Evolutionary conservation across 208 protist genomes (phyloP), one percentile per base, ranked within the genome.

Genomic region (Acanthamoeba quina): DNA sequence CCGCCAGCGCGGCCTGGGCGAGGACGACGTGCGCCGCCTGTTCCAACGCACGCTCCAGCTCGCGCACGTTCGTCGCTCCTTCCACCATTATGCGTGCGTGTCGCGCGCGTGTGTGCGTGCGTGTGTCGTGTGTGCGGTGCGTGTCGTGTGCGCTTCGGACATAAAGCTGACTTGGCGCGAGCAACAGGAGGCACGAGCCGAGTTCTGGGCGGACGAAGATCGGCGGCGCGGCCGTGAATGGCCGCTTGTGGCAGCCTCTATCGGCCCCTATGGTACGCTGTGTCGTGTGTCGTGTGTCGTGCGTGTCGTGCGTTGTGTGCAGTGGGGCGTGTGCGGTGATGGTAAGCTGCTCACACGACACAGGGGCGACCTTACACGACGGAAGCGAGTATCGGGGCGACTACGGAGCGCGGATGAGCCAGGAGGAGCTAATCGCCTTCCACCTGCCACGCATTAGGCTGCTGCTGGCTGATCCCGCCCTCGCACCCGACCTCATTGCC

Each of bases 231-330:
- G 37, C 19, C 62, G 88, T 60, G 6, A 9, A 47, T 92, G 49
- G 58, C 88, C 88, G 31, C 49, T 92, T 7, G 41, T 92, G 26
- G 88, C 88, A 9, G 88, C 88, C 29, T 92, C 88, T 15, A 76
- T 92, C 21, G 88, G 88, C 15, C 88, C 88, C 26, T 92, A 92
- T 29, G 88, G 82, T 90, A 31, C 37, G n/a, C 78, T 29, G 10
- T 37, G 34, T 37, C 34, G 34, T 37, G 34, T 37, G 34, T 37
- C 2, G 34, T 37, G 34, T 37, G 34, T 37, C 34, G 37, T 41
- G 37, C 4, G 37, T 41, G 37, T 41, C 82, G 21, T 34, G 26
- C 3, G 29, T 0, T 90, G 60, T 26, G 21, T 89, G n/a, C 17
- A 11, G 17, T 34, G 17, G 60, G 11, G 29, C 54, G 54, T 60